Evolutionary conservation across 164 flowering plant species (phyloP), one percentile per base, ranked within the genome.

Genomic region (Chimonanthus salicifolius): DNA sequence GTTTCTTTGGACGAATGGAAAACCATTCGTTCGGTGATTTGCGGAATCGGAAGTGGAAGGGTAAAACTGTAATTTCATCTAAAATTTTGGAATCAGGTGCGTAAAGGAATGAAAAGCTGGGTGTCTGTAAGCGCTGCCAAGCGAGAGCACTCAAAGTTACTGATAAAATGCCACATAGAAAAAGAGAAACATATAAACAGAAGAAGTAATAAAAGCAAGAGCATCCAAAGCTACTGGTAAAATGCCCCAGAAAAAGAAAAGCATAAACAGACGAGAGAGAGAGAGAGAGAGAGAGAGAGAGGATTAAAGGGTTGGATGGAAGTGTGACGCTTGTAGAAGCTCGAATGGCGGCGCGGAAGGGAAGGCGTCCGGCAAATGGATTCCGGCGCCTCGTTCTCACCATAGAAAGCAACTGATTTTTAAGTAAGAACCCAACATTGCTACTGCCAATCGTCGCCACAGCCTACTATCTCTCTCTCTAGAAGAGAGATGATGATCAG

Each of bases 301-400:
- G 18, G n/a, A 15, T 8, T 77, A 86, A 87, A 60, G 84, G 78
- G 67, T 77, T 75, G 6, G 83, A 54, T 73, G 76, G 80, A 21
- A 77, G 69, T 64, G 75, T 46, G 65, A 74, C 50, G 10, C 76
- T 70, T 8, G 87, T 72, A 79, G 83, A 80, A 72, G 84, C 87
- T 43, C 78, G 82, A 64, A 80, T 65, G 10, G 5, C 10, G 43
- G 44, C 15, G 5, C 47, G 68, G 49, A 65, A 48, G 67, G 77
- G 64, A 69, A 6, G 43, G 66, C 63, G 67, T 21, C 43, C 72
- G 62, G 33, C 33, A 33, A 33, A 33, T 33, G 33, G 33, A 33
- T 33, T 33, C 33, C 33, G 33, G 0, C 33, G 33, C 33, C 33
- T 33, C 33, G 33, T 33, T 45, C 67, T 74, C 63, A 64, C 21